phyloP scores from a whole-genome alignment of 306 rosid genomes.

The Mimosa pudica region DNA sequence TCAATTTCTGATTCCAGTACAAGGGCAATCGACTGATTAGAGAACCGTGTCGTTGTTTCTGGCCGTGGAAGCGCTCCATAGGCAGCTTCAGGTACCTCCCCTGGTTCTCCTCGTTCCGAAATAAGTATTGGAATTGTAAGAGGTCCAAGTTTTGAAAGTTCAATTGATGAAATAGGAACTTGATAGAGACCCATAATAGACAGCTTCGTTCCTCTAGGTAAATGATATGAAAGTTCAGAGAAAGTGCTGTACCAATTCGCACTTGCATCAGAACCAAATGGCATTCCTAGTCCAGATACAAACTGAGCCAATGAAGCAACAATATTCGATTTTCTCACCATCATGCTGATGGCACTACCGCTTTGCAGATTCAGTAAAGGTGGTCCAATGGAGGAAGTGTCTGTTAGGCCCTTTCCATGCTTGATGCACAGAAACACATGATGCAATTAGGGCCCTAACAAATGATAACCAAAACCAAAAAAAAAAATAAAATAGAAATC shows the following conservation, averaged over 20 bases:
- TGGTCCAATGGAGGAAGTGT: conserved; percentile 70
- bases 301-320: conserved; percentile 84
- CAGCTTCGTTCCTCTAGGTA: conserved; percentile 67
- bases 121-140: conserved; percentile 52
- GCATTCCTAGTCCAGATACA: conserved; percentile 52
- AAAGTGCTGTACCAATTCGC: conserved; percentile 65
- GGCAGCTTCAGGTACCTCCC: conserved; percentile 40
- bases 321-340: conserved; percentile 68
- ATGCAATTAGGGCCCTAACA: conserved; percentile 1
- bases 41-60: conserved; percentile 31
- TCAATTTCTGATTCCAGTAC: conserved; percentile 67
- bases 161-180: conserved; percentile 43
- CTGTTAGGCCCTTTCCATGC: conserved; percentile 76
- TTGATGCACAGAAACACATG: conserved; percentile 35
- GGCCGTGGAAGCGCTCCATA: conserved; percentile 38
- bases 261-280: conserved; percentile 38
- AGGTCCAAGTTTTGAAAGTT: conserved; percentile 48
- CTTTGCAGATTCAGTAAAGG: conserved; percentile 66
- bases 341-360: conserved; percentile 75
- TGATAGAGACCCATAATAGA: conserved; percentile 74
- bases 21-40: conserved; percentile 62
- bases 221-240: conserved; percentile 64
- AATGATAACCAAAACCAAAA: conserved; percentile 3
- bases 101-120: conserved; percentile 27
- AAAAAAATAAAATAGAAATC: neutral